These are phyloP conservation scores for Hippophae tibetana DNA, from an alignment of 306 rosid genomes.

Conservation along the genomic window DNA sequence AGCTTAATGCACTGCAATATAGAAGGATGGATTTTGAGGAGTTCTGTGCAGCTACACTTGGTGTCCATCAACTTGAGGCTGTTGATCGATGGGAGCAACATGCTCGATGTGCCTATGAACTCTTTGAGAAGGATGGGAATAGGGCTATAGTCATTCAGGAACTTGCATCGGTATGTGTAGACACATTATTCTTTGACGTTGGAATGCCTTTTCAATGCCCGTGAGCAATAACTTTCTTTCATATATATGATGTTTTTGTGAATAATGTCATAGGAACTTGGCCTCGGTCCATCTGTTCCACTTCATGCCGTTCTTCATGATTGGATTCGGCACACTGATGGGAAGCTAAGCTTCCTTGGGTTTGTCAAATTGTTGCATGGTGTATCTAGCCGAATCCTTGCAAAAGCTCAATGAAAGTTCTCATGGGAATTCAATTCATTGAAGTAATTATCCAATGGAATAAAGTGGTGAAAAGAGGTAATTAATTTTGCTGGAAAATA, in stretches of 20 bases:
- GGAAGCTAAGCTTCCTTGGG: conserved; percentile 83
- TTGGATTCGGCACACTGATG: conserved; percentile 82
- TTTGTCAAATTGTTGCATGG: conserved; percentile 77
- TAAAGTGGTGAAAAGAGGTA: too few species aligned
- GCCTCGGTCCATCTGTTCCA: conserved; percentile 71
- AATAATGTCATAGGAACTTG: conserved; percentile 50
- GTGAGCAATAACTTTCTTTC: background rate
- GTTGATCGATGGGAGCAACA: conserved; percentile 75
- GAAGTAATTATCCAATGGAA: too few species aligned
- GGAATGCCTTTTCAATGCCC: too few species aligned
- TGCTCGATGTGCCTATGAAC: conserved; percentile 71
- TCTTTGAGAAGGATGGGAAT: conserved; percentile 85
- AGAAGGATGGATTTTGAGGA: conserved; percentile 79
- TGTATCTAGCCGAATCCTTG: conserved; percentile 45
- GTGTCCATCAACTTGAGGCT: conserved; percentile 83
- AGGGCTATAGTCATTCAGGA: conserved; percentile 83
- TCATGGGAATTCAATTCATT: too few species aligned
- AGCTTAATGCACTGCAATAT: conserved; percentile 74
- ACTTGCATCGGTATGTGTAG: conserved; percentile 60
- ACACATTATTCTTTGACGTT: background rate
- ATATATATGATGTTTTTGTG: background rate
- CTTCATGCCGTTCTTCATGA: conserved; percentile 87
- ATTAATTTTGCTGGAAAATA: too few species aligned
- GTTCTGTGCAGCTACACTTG: conserved; percentile 74
- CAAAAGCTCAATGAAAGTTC: conserved; percentile 28